A percentile compares a stretch with the other conserved stretches of the same genome.
Conservation (phyloP, 768 basidiomycete genomes). For the Pleurotus ostreatus region DNA sequence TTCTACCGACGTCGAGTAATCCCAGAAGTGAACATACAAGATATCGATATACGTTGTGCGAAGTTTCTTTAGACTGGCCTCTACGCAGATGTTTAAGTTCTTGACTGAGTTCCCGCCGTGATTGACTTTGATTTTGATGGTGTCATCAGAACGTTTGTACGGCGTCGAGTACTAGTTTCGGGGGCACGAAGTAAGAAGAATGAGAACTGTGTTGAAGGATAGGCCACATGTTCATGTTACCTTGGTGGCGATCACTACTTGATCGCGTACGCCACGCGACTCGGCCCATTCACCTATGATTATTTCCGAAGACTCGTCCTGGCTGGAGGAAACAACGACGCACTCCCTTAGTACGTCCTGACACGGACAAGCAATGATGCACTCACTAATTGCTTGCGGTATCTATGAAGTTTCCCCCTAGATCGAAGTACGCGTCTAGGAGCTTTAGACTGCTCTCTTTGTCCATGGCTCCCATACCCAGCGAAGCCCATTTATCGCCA, state of each 20-base stretch:
- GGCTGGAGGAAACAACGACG: constrained; percentile 22
- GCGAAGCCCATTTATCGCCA: constrained; percentile 31
- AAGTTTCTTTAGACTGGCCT: constrained; percentile 39
- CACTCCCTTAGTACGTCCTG: too few relatives aligned
- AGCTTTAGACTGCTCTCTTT: constrained; percentile 42
- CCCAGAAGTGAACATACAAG: constrained; percentile 53
- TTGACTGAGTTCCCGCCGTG: constrained; percentile 48
- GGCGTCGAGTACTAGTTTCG: constrained; percentile 24
- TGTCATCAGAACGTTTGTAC: constrained; percentile 21
- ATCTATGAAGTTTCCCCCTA: constrained; percentile 47
- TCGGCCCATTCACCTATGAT: constrained; percentile 54
- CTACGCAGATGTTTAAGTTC: constrained; percentile 34
- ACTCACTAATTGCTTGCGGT: constrained; percentile 42
- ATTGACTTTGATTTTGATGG: constrained; percentile 28
- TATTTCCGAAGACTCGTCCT: constrained; percentile 52
- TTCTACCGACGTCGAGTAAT: constrained; percentile 38
- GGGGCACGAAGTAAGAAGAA: not conserved
- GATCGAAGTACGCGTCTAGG: constrained; percentile 38
- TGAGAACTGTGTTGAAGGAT: not conserved
- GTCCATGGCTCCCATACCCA: constrained; percentile 33
- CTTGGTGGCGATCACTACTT: constrained; percentile 45
- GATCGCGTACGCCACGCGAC: constrained; percentile 38
- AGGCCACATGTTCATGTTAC: constrained; percentile 16
- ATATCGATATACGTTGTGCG: constrained; percentile 38
- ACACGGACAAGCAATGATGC: too few relatives aligned